These are phyloP conservation scores for Abortiporus biennis DNA, from an alignment of 1,284 basidiomycete genomes.

Conservation along the genomic window DNA sequence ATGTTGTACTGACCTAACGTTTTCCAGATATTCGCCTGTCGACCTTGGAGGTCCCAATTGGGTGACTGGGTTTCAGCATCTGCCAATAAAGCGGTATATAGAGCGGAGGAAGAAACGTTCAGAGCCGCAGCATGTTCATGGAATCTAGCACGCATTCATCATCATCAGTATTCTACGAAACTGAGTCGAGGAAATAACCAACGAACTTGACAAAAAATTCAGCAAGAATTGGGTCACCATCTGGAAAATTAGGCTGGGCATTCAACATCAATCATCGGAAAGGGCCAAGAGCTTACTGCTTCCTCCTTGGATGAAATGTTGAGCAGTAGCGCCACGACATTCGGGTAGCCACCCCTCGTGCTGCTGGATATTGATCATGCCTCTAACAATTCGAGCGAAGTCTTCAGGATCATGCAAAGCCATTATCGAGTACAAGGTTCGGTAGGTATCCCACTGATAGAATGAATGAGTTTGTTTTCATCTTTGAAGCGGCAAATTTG, in stretches of 20 bases:
- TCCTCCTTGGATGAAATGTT: constrained; percentile 55
- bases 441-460: constrained; percentile 57
- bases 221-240: constrained; percentile 56
- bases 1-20: constrained; percentile 15
- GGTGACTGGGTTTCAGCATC: constrained; percentile 54
- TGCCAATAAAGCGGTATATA: constrained; percentile 49
- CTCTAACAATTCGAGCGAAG: constrained; percentile 51
- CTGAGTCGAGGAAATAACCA: not conserved
- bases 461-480: not conserved
- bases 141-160: constrained; percentile 32
- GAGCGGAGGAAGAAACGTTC: constrained; percentile 38
- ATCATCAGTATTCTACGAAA: not conserved
- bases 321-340: constrained; percentile 44
- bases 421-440: constrained; percentile 53
- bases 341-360: constrained; percentile 66
- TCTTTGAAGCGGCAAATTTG: not conserved
- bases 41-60: constrained; percentile 61
- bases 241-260: constrained; percentile 23
- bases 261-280: not conserved
- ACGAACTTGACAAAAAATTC: constrained; percentile 61
- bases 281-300: constrained; percentile 40
- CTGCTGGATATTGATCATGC: constrained; percentile 61
- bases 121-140: constrained; percentile 38
- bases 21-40: constrained; percentile 55
- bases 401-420: constrained; percentile 54